Evolutionary conservation across 202 grass and related monocot species (phyloP), one percentile per base, ranked within the genome.

Genomic region (Zoysia matrella): DNA sequence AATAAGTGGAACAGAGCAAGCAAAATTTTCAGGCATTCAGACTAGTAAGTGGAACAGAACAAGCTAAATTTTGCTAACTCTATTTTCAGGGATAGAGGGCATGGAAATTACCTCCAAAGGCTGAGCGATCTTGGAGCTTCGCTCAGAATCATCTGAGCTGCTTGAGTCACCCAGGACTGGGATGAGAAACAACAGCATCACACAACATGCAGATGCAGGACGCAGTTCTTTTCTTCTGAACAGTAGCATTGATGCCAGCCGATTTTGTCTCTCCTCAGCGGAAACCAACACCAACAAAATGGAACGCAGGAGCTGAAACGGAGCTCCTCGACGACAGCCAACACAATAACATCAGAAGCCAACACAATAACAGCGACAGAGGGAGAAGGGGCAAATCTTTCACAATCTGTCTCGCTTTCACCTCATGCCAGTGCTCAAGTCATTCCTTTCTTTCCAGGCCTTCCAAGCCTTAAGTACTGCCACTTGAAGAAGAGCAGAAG

Each of bases 21-120:
- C 30, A 36, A 36, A 36, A 36, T 36, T 12, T 70, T 6, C 66
- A 42, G 15, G 71, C 60, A 44, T 65, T 88, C 56, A 71, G n/a
- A 52, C 4, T 42, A 42, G 16, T 30, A 47, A 8, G 13, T 16
- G 42, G 7, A 15, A 61, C 50, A 30, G 11, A 16, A 48, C 1
- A 6, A 77, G 52, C 8, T 22, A 47, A 53, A 71, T 2, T 18
- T 39, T 40, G 18, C 45, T 15, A 7, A 30, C 50, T 52, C 8
- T 60, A 80, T 43, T 83, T 68, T 52, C 14, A 52, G 44, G 15
- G 48, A 10, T 22, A 63, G 15, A 70, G 7, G 16, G 8, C 3
- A 40, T 61, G 55, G n/a, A 11, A 77, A 52, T 89, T 87, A 97
- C 94, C 87, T 92, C 81, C 83, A 94, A 71, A 22, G 74, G 85